Evolutionary conservation across 2,329 filamentous ascomycete genomes (phyloP).

Genomic region (Cryphonectria japonica): DNA sequence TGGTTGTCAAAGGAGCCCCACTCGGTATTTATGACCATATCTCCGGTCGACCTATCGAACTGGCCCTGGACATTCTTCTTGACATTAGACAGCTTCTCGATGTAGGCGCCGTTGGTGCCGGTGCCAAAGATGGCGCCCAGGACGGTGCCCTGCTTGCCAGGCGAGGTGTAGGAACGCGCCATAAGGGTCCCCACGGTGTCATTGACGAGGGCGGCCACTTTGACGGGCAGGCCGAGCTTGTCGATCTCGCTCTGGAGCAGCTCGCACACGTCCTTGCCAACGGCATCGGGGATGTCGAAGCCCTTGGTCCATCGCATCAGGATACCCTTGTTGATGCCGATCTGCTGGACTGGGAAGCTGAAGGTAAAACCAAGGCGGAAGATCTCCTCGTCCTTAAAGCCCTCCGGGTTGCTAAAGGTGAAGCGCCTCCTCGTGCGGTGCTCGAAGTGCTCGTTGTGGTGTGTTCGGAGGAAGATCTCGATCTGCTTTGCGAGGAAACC

Average conservation of each 20-base stretch:
- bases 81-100: slow-evolving; percentile 86
- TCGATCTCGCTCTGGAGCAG: slow-evolving; percentile 90
- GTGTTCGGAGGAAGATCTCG: slow-evolving; percentile 80
- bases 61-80: slow-evolving; percentile 74
- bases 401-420: slow-evolving; percentile 61
- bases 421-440: slow-evolving; percentile 67
- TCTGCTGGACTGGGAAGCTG: slow-evolving; percentile 93
- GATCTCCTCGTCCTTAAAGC: slow-evolving; percentile 72
- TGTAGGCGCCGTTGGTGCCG: slow-evolving; percentile 95
- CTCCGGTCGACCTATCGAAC: slow-evolving; percentile 79
- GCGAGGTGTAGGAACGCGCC: slow-evolving; percentile 94
- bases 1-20: slow-evolving; percentile 99
- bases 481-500: slow-evolving; percentile 92
- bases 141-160: slow-evolving; percentile 81
- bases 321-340: slow-evolving; percentile 92
- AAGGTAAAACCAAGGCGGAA: slow-evolving; percentile 99
- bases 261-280: slow-evolving; percentile 93
- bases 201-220: slow-evolving; percentile 94
- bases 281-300: slow-evolving; percentile 92
- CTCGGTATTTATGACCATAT: slow-evolving; percentile 98
- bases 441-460: slow-evolving; percentile 87
- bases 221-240: slow-evolving; percentile 81
- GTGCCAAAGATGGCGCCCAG: slow-evolving; percentile 98
- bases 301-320: slow-evolving; percentile 98
- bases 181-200: slow-evolving; percentile 97